Base-by-base conservation (phyloP, 23 red algal species). In the Agarophyton chilense region DNA sequence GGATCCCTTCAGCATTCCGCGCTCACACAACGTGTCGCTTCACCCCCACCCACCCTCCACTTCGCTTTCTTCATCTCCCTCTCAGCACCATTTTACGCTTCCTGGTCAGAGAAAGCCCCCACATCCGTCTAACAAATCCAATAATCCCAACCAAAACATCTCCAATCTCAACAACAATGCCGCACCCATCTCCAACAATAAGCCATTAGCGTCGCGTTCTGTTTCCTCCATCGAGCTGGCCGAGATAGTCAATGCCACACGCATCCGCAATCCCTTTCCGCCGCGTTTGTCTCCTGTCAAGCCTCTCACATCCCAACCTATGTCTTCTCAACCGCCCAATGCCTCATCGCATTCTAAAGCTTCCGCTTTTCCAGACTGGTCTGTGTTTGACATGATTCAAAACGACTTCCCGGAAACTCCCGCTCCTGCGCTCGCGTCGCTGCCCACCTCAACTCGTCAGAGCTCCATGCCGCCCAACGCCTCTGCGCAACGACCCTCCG, bases 391-490 rank as follows among this genome's bases (percentile, higher is more conserved):
- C 75, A 75, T 84, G 73, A 96, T 96, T 77, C 94, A 96, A 79
- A 87, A 96, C 51, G 94, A 96, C 51, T 96, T 95, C 78, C 94
- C 94, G 58, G 74, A 80, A 28, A 96, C 94, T 52, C 94, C 94
- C 7, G 79, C 94, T 55, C 83, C 71, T 55, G 61, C 55, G 36
- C 14, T 84, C 2, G 29, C 58, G n/a, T 45, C 80, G 9, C 52
- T 61, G 25, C 78, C 50, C 6, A 6, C 22, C 28, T 52, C 72
- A n/a, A 52, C 72, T n/a, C 44, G 43, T 1, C 49, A 49, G 40
- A n/a, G 38, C 18, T 5, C 44, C 14, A n/a, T 53, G 43, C 7
- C 29, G 12, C 5, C 77, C 38, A 41, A 43, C 50, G 51, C 51
- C 2, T 39, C 54, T 60, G 77, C 77, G 19, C 77, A 80, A 11